A percentile compares a stretch with the other conserved stretches of the same genome.
Conservation (phyloP, 805 yeast species). For the Suhomyces prunicola region DNA sequence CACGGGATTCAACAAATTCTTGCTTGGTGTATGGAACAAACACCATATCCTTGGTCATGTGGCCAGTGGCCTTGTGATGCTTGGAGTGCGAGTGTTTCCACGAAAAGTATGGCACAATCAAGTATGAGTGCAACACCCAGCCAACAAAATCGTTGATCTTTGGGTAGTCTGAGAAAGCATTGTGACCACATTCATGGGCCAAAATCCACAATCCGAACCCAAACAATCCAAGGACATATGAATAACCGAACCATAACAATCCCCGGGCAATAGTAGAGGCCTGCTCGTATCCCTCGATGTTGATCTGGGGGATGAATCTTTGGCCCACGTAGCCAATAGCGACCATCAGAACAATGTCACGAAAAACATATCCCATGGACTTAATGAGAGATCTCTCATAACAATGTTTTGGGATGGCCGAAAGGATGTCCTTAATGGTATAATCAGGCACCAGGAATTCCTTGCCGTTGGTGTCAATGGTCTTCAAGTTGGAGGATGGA, state of each 20-base stretch:
- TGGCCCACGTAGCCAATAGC: conserved; percentile 53
- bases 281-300: conserved; percentile 32
- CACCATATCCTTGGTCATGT: conserved; percentile 78
- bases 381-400: conserved; percentile 57
- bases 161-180: conserved; percentile 73
- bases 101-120: conserved; percentile 81
- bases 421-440: conserved; percentile 70
- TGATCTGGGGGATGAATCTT: conserved; percentile 46
- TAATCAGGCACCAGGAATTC: conserved; percentile 71
- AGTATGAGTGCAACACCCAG: conserved; percentile 76
- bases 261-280: conserved; percentile 39
- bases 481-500: conserved; percentile 30
- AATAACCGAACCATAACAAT: conserved; percentile 56
- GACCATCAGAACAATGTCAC: conserved; percentile 56
- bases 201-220: conserved; percentile 81
- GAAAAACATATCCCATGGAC: conserved; percentile 61
- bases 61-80: conserved; percentile 91
- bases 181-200: conserved; percentile 92
- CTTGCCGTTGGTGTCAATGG: conserved; percentile 61
- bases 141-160: conserved; percentile 76
- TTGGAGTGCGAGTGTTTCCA: conserved; percentile 83
- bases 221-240: conserved; percentile 57
- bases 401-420: conserved; percentile 71
- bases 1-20: conserved; percentile 43
- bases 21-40: conserved; percentile 73